Evolutionary conservation across 306 rosid species (phyloP).

Genomic region (Alnus rubra): DNA sequence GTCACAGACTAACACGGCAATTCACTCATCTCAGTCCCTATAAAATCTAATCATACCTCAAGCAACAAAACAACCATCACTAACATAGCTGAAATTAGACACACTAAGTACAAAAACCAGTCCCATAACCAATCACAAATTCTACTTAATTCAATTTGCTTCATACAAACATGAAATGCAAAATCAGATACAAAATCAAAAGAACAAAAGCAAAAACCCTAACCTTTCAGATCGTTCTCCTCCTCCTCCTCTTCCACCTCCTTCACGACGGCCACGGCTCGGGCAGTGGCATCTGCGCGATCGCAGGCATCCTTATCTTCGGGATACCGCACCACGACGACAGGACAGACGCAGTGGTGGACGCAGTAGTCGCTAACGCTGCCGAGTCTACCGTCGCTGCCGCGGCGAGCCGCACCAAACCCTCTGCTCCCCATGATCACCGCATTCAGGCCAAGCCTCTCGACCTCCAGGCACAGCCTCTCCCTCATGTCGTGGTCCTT

Average conservation of each 20-base stretch:
- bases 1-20: background rate
- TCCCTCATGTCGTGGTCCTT: constrained; percentile 99
- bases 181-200: background rate
- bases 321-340: constrained; percentile 87
- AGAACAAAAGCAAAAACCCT: constrained; percentile 16
- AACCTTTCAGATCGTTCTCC: constrained; percentile 60
- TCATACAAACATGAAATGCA: background rate
- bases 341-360: constrained; percentile 95
- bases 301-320: constrained; percentile 62
- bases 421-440: constrained; percentile 99
- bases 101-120: background rate
- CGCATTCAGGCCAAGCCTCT: constrained; percentile 92
- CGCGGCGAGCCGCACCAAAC: constrained; percentile 78
- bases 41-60: background rate
- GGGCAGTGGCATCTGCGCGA: constrained; percentile 11
- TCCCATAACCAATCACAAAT: background rate
- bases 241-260: constrained; percentile 44
- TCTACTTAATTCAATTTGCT: background rate
- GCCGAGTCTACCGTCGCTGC: constrained; percentile 84
- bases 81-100: background rate
- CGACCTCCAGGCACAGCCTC: constrained; percentile 85
- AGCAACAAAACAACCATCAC: background rate
- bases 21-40: background rate
- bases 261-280: constrained; percentile 40
- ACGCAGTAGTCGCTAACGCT: constrained; percentile 98